phyloP scores from a whole-genome alignment of 371 early-diverging fungal species.

The Apophysomyces ossiformis region DNA sequence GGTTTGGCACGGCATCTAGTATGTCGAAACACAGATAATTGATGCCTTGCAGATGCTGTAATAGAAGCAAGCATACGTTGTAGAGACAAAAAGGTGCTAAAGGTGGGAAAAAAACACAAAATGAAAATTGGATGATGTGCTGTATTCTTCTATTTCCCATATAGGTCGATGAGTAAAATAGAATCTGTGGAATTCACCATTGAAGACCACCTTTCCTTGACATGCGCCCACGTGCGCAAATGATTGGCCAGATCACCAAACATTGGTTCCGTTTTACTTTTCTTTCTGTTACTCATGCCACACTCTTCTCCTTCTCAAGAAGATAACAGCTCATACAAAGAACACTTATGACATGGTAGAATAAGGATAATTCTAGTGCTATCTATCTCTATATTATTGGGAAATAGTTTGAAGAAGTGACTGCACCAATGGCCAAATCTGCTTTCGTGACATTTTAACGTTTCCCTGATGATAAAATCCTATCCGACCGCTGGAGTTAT shows the following conservation, averaged over 20 bases:
- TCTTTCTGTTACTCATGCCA: conserved; percentile 6
- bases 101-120: conserved; percentile 4
- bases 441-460: conserved; percentile 67
- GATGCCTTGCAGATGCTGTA: not conserved
- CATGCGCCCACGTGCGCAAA: conserved; percentile 15
- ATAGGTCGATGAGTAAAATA: conserved; percentile 4
- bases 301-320: conserved; percentile 5
- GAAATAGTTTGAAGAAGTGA: conserved; percentile 4
- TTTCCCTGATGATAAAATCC: conserved; percentile 59
- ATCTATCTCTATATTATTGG: not conserved
- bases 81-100: not conserved
- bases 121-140: not conserved
- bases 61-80: conserved; percentile 1
- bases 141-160: conserved; percentile 8
- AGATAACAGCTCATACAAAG: too few species aligned
- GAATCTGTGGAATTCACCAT: conserved; percentile 13
- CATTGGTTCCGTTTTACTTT: conserved; percentile 5
- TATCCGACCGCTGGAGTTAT: conserved; percentile 13
- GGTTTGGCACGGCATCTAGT: not conserved
- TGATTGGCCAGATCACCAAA: conserved; percentile 11
- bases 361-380: not conserved
- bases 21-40: not conserved
- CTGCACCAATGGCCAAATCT: conserved; percentile 68
- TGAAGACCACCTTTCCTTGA: not conserved
- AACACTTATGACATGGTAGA: not conserved